Evolutionary conservation across 2,329 filamentous ascomycete genomes (phyloP).

Genomic region (Cladosporium sp.): DNA sequence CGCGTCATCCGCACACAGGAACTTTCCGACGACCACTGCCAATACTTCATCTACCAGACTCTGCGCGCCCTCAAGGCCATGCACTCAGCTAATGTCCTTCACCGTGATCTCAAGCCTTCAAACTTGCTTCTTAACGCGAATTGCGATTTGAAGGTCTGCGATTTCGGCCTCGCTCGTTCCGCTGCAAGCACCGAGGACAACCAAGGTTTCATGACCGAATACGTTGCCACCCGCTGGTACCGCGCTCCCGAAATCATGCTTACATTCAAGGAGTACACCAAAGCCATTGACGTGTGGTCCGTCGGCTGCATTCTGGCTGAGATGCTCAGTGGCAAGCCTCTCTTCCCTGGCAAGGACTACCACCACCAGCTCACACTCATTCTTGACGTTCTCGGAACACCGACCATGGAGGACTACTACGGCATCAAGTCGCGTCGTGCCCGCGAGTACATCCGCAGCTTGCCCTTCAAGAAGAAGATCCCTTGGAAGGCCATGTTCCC

Average conservation of each 20-base stretch:
- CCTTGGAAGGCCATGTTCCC: constrained; percentile 96
- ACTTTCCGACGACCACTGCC: constrained; percentile 97
- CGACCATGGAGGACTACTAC: constrained; percentile 99
- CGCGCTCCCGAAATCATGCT: constrained; percentile 99
- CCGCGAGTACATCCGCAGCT: constrained; percentile 93
- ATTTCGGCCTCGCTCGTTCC: constrained; percentile 89
- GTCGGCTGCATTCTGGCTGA: constrained; percentile 97
- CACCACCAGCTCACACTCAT: constrained; percentile 98
- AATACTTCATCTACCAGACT: constrained; percentile 99
- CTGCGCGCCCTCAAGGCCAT: constrained; percentile 96
- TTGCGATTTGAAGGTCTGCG: constrained; percentile 97
- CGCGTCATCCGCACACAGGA: constrained; percentile 98
- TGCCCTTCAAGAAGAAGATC: constrained; percentile 99
- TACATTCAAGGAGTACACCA: constrained; percentile 99
- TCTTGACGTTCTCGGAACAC: constrained; percentile 92
- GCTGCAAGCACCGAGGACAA: constrained; percentile 98
- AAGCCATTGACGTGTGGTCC: constrained; percentile 98
- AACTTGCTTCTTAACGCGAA: constrained; percentile 97
- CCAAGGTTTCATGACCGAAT: constrained; percentile 99
- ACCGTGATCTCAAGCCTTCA: constrained; percentile 95
- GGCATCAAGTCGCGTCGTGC: constrained; percentile 98
- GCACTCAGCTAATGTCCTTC: constrained; percentile 97
- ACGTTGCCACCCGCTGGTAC: constrained; percentile 98
- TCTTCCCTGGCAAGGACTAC: constrained; percentile 98
- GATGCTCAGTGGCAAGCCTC: constrained; percentile 96